A percentile compares a stretch with the other conserved stretches of the same genome.
Conservation (phyloP, 495 filamentous ascomycete species). For the Podospora tetraspora region DNA sequence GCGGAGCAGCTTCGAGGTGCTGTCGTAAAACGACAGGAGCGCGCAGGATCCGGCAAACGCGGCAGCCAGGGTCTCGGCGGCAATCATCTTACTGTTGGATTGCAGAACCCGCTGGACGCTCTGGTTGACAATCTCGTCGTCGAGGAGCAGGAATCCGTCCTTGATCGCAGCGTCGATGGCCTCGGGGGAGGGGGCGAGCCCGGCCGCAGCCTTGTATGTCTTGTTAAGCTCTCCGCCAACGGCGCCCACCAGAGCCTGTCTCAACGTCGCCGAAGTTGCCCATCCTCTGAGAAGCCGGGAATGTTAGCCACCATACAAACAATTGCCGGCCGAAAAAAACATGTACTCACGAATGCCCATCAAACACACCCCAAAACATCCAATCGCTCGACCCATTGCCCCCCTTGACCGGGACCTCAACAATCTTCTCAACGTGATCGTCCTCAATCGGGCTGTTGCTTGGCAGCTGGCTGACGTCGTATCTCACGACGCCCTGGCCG, state of each 20-base stretch:
- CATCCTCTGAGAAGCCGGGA: slow-evolving; percentile 61
- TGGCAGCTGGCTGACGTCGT: slow-evolving; percentile 90
- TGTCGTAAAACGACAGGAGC: slow-evolving; percentile 93
- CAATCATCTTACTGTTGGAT: slow-evolving; percentile 75
- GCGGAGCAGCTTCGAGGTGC: slow-evolving; percentile 69
- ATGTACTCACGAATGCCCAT: slow-evolving; percentile 77
- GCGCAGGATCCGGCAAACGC: slow-evolving; percentile 95
- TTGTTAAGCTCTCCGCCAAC: slow-evolving; percentile 92
- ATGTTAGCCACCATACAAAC: slow-evolving; percentile 21
- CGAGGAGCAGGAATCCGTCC: slow-evolving; percentile 77
- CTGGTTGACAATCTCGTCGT: slow-evolving; percentile 88
- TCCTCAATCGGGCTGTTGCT: slow-evolving; percentile 99
- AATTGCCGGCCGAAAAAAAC: not conserved
- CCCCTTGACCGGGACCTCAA: slow-evolving; percentile 64
- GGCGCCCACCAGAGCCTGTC: slow-evolving; percentile 83
- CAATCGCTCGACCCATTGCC: slow-evolving; percentile 67
- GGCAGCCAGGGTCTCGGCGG: slow-evolving; percentile 86
- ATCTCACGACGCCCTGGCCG: slow-evolving; percentile 85
- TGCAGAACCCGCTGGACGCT: slow-evolving; percentile 84
- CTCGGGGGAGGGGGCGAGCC: slow-evolving; percentile 59
- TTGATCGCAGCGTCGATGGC: slow-evolving; percentile 91
- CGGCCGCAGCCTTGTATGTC: slow-evolving; percentile 75
- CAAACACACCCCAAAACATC: slow-evolving; percentile 99
- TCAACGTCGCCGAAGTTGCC: slow-evolving; percentile 95
- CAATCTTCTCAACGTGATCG: slow-evolving; percentile 94